Base-by-base conservation (phyloP, 73 alveolate species). In the Loxodes magnus region DNA sequence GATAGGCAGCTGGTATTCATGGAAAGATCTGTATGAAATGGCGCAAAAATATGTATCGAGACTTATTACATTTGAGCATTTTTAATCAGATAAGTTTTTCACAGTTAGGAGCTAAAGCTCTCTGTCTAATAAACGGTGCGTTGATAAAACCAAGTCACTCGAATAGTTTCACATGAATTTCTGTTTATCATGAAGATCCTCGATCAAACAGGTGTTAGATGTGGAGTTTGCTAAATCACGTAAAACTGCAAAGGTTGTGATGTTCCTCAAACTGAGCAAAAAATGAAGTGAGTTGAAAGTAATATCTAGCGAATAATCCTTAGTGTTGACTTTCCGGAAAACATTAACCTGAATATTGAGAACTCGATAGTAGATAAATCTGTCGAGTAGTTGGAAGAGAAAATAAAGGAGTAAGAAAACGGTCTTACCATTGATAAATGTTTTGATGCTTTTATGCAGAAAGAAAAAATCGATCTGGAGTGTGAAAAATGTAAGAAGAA, bases 1-100 rank as follows among this genome's bases (percentile, higher is more conserved):
- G 5, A 46, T 46, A n/a, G 59, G 59, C 15, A 21, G n/a, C n/a
- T 46, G 59, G 59, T 46, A 21, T 24, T n/a, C 50, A 2, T 46
- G 50, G 39, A 16, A 9, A 21, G 59, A 46, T 46, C 2, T 46
- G 7, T 12, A 10, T 9, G 15, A 21, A 10, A 16, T 10, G 7
- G 6, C 27, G 0, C 20, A 46, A 22, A 46, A 9, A 46, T 7
- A 10, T 46, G 16, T 23, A 0, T 12, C 1, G 2, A 46, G 39
- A 2, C 19, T 46, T n/a, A 25, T 12, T 22, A 7, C 15, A 25
- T 37, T 19, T 5, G 10, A 25, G 46, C 5, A n/a, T 9, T 46
- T 46, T 5, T 19, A 25, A 25, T 7, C 5, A 46, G 39, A 19
- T n/a, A 46, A 9, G 39, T 7, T n/a, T 12, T n/a, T 39, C 21